A percentile compares a stretch with the other conserved stretches of the same genome.
Conservation (phyloP, 495 filamentous ascomycete genomes). For the Terfezia boudieri region DNA sequence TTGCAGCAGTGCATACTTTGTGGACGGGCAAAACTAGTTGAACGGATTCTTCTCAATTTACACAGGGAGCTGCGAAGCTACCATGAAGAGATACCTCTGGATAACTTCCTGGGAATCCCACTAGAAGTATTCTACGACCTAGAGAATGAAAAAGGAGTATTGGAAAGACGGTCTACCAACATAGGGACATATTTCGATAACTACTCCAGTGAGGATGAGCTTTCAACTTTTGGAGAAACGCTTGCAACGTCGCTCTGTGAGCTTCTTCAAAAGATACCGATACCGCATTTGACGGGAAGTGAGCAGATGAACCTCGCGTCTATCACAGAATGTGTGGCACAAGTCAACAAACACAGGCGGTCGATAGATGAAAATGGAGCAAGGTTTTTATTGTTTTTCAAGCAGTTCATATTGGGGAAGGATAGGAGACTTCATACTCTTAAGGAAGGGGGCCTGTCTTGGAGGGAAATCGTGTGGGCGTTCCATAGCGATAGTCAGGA, state of each 20-base stretch:
- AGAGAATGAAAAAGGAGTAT: constrained; percentile 6
- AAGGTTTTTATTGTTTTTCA: constrained; percentile 76
- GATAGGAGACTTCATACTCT: constrained; percentile 21
- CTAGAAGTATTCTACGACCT: constrained; percentile 39
- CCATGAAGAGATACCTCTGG: constrained; percentile 58
- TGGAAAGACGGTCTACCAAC: constrained; percentile 28
- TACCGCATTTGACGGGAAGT: constrained; percentile 69
- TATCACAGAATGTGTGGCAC: constrained; percentile 69
- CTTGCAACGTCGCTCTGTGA: constrained; percentile 53
- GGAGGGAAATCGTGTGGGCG: constrained; percentile 89
- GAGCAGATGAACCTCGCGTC: constrained; percentile 77
- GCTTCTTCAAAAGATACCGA: constrained; percentile 42
- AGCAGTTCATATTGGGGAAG: constrained; percentile 49
- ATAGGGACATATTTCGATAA: constrained; percentile 31
- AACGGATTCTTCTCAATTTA: constrained; percentile 51
- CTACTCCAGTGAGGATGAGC: constrained; percentile 10
- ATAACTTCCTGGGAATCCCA: constrained; percentile 54
- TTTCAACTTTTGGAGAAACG: constrained; percentile 42
- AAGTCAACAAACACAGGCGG: constrained; percentile 69
- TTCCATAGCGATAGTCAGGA: constrained; percentile 84
- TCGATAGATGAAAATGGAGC: constrained; percentile 87
- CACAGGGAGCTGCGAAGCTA: constrained; percentile 61
- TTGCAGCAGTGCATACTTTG: constrained; percentile 69
- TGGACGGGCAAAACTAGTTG: constrained; percentile 52
- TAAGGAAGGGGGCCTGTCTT: constrained; percentile 36